Evolutionary conservation across 2,329 filamentous ascomycete species (phyloP), one percentile per base, ranked within the genome.

Genomic region (Leptographium radiaticola): DNA sequence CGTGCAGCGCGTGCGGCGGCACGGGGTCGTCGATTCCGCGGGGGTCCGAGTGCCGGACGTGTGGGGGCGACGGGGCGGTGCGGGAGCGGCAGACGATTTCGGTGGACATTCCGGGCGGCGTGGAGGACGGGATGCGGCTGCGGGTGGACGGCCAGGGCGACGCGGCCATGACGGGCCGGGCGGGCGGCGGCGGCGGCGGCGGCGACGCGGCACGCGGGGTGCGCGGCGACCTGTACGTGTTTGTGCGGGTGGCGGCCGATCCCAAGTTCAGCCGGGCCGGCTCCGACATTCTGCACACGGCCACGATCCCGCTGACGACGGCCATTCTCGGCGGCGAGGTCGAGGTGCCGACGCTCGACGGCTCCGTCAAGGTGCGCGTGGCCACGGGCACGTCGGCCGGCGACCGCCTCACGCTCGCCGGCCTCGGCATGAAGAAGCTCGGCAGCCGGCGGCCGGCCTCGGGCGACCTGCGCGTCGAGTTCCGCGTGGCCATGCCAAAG

Each of bases 91-190:
- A 87, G 71, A 88, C 86, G 0, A 83, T 98, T 50, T 86, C 80
- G 33, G 79, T 98, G 45, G 90, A 97, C 62, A 96, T 98, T 47
- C 93, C 93, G 1, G 89, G 87, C 25, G 93, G 93, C 59, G 89
- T 98, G 36, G 93, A 97, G 66, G 91, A 98, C 66, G 90, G 91
- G 53, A 97, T 97, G 91, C 81, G 89, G 55, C 72, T 98, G 62
- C 80, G 88, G 52, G 80, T 98, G 33, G 81, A 83, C 55, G 87
- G 87, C 31, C 89, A 94, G 64, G 93, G 93, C 59, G 91, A 98
- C 64, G 84, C 88, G 16, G 86, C 93, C 25, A 75, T 83, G 10
- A 91, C 87, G 30, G 88, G 89, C 46, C 77, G 81, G 30, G 74
- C 80, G 16, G 76, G 80, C 36, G 47, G 47, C 40, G 15, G 34